Evolutionary conservation across 129 eudicot species (phyloP), one percentile per base, ranked within the genome.

Genomic region (Saposhnikovia divaricata): DNA sequence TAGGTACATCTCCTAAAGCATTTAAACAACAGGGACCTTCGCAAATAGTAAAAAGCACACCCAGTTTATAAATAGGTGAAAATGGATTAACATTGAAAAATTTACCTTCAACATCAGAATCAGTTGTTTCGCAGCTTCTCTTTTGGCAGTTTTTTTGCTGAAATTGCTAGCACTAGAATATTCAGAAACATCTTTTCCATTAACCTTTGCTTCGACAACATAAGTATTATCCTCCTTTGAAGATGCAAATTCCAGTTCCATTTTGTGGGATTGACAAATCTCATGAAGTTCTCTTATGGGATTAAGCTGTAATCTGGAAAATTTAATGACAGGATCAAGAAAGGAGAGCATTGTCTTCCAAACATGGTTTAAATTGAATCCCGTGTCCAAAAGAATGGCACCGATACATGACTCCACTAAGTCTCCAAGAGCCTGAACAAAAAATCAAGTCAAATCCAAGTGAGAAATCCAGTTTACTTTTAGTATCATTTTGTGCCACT

Each of bases 341-440:
- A 95, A 88, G 74, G 87, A 86, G 25, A 92, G 86, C 94, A 90
- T 87, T 45, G 77, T 84, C 61, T 88, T 85, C 97, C 97, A 95
- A 80, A 89, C 93, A 45, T 47, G 84, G 10, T 89, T 86, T 81
- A 95, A 85, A 85, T 92, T 80, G 66, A 95, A 90, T 66, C 99
- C 99, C 2, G 94, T 82, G 83, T 95, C 99, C 73, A 95, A 90
- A 68, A 87, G 87, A 79, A 92, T 86, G 46, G 99, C 97, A 73
- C 99, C 99, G 77, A 90, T 61, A 81, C 89, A 90, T 63, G 99
- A 92, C 83, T 95, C 97, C 44, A 95, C 99, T 87, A 95, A 72
- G 87, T 95, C 99, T 69, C 99, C 97, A 10, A 95, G 96, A 69
- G 90, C 97, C 99, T 93, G 90, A 85, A 87, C 79, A 40, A 19